Evolutionary conservation across 768 basidiomycete species (phyloP), one percentile per base, ranked within the genome.

Genomic region (Dacryopinax spathularia): DNA sequence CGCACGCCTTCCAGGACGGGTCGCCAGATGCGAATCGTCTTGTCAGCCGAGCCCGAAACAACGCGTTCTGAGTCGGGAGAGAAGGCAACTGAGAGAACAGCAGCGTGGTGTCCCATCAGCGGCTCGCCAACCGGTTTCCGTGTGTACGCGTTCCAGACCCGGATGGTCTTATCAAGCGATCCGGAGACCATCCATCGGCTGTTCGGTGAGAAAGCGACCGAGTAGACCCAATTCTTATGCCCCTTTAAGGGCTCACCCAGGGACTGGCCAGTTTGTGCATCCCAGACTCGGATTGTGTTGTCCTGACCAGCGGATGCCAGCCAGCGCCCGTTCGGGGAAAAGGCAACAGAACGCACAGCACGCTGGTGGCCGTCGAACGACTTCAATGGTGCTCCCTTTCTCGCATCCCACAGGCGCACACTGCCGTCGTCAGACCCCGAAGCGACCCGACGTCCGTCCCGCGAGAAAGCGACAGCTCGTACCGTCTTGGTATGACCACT

Each of bases 1-100:
- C 22, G 7, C 7, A n/a, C n/a, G n/a, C n/a, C n/a, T n/a, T 18
- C 7, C 5, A 22, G 16, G 4, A 18, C 33, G 12, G 29, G 61
- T 35, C 61, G 34, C 63, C 63, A 64, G 3, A 64, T 2, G 16
- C 60, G 34, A 20, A 64, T 18, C n/a, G 63, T 65, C 22, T 41
- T 13, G 34, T 65, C 64, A 25, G 10, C 13, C 6, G 60, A 61
- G 18, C 34, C 61, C 22, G 63, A 64, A 27, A 61, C 59, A 29
- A 64, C 27, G 3, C 29, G 35, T 13, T 10, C 10, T 1, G 33
- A 27, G 13, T 64, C 60, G 16, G 56, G 34, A 36, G 29, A 56
- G 48, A 56, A 13, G 48, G 48, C 48, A 10, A 56, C 48, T 5
- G 48, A 25, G 5, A 6, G 7, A 18, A 56, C 48, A 5, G 6